Evolutionary conservation across 306 rosid genomes (phyloP).

Genomic region (Citrullus colocynthis): DNA sequence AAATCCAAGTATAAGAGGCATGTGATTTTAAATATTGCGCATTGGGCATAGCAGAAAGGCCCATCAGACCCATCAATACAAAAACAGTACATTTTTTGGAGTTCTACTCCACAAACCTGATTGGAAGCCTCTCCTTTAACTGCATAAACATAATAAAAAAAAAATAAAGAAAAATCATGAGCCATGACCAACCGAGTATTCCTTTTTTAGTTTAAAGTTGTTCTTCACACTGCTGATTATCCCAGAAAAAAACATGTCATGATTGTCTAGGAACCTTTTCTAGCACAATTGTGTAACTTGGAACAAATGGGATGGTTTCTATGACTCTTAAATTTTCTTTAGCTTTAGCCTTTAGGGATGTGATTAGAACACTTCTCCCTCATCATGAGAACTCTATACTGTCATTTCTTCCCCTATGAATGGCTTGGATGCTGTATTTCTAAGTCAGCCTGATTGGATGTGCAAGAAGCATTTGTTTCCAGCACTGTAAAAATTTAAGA

Average conservation of each 20-base stretch:
- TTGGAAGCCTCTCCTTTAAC: not conserved
- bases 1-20: not conserved
- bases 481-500: not conserved
- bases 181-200: not conserved
- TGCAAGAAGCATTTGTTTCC: not conserved
- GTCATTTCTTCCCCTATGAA: not conserved
- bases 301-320: not conserved
- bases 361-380: not conserved
- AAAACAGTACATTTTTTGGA: not conserved
- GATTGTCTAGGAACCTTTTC: not conserved
- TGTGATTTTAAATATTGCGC: not conserved
- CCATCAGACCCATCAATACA: not conserved
- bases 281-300: not conserved
- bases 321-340: not conserved
- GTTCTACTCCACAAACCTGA: not conserved
- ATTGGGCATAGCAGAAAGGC: not conserved
- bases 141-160: not conserved
- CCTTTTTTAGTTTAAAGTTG: not conserved
- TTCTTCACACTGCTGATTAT: not conserved
- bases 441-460: not conserved
- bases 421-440: not conserved
- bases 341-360: not conserved
- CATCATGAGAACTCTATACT: not conserved
- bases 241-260: not conserved
- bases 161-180: not conserved